Evolutionary conservation across 352 stramenopile genomes (phyloP), one percentile per base, ranked within the genome.

Genomic region (Globisporangium paroecandrum): DNA sequence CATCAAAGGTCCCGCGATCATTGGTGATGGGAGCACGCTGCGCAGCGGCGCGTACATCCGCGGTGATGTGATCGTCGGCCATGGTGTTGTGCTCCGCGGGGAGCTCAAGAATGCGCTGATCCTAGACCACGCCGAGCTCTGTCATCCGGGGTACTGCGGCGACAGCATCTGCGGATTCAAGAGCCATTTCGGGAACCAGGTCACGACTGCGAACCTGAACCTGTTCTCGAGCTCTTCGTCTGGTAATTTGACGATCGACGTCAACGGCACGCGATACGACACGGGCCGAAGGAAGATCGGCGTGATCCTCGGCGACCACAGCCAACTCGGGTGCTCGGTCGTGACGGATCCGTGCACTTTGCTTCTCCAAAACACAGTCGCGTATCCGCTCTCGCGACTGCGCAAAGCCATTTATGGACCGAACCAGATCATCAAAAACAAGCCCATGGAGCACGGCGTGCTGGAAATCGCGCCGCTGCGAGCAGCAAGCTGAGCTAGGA

Each of bases 171-270:
- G 78, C 25, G 86, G 86, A 3, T 86, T 82, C 65, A 89, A 87
- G 68, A 90, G 82, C 74, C 84, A 94, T 63, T 91, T 94, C 54
- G 86, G 83, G 57, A 94, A 94, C 75, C 86, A 94, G 66, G 86
- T 90, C 29, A 91, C 86, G 34, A 93, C 86, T 2, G 86, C 86
- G 0, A 92, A 94, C 61, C 71, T 94, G 41, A 87, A 77, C 43
- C 66, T 94, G 10, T 76, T 94, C 43, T 66, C 64, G 22, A 65
- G 62, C 47, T 66, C 64, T 9, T 18, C 71, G 62, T 24, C 65
- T 34, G 79, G 4, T 13, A 89, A 66, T 58, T 65, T 73, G 46
- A 71, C 43, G 49, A 74, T 77, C 38, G 72, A 81, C 8, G 71
- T 81, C 20, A 69, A 71, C 25, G 73, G 65, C 2, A 63, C 70